Percentiles rank a stretch among this genome's conserved stretches.
These are phyloP conservation scores for Hyphopichia pseudoburtonii DNA, from an alignment of 1,139 yeast species.

Conservation along the genomic window DNA sequence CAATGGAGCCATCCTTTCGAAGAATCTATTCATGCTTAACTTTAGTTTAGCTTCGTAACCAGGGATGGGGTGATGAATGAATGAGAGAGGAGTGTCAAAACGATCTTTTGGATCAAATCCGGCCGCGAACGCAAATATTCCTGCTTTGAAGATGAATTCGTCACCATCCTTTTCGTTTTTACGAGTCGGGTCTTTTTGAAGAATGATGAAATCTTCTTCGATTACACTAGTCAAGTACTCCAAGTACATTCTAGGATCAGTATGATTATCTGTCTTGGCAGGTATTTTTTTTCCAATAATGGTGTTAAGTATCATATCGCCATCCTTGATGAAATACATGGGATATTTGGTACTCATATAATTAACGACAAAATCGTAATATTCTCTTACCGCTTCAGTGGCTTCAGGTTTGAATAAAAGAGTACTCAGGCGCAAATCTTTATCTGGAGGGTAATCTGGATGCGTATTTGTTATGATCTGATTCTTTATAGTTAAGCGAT, in stretches of 20 bases:
- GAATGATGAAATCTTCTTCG: slow-evolving; percentile 68
- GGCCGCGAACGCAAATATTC: slow-evolving; percentile 69
- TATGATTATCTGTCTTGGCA: slow-evolving; percentile 15
- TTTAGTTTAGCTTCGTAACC: slow-evolving; percentile 55
- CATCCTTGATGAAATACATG: slow-evolving; percentile 42
- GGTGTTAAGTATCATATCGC: slow-evolving; percentile 35
- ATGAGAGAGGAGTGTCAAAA: slow-evolving; percentile 52
- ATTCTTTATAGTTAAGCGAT: slow-evolving; percentile 43
- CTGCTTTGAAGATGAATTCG: slow-evolving; percentile 65
- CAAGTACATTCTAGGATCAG: slow-evolving; percentile 34
- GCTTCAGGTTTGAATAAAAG: slow-evolving; percentile 43
- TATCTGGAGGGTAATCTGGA: slow-evolving; percentile 32
- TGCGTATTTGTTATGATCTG: slow-evolving; percentile 38
- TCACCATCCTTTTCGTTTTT: slow-evolving; percentile 41
- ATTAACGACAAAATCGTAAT: slow-evolving; percentile 48
- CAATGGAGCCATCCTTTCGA: slow-evolving; percentile 47
- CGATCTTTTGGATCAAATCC: slow-evolving; percentile 68
- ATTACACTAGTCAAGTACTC: slow-evolving; percentile 45
- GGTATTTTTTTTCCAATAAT: slow-evolving; percentile 45
- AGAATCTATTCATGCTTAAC: slow-evolving; percentile 61
- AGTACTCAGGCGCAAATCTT: slow-evolving; percentile 29
- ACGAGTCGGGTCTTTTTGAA: slow-evolving; percentile 48
- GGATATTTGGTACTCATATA: slow-evolving; percentile 61
- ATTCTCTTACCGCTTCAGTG: slow-evolving; percentile 53
- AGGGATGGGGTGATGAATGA: slow-evolving; percentile 65